These are phyloP conservation scores for Paecilomyces dactylethromorphus DNA, from an alignment of 2,329 filamentous ascomycete species.

Conservation along the genomic window DNA sequence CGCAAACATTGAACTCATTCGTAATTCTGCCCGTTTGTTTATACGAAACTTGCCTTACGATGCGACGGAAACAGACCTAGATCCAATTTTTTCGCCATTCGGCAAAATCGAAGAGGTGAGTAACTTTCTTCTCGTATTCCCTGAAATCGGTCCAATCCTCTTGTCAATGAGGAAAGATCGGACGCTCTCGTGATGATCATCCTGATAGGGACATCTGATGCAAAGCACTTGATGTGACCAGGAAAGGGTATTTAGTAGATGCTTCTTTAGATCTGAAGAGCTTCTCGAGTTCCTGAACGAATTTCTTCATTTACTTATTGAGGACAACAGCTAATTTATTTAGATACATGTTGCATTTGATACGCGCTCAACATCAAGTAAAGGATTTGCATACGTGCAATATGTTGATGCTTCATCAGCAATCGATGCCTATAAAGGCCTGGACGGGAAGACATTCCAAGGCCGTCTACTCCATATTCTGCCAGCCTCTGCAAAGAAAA, in stretches of 20 bases:
- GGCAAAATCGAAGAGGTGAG: constrained; percentile 85
- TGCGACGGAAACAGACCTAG: constrained; percentile 69
- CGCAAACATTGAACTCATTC: constrained; percentile 56
- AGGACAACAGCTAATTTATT: constrained; percentile 35
- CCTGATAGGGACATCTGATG: constrained; percentile 99
- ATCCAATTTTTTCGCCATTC: constrained; percentile 61
- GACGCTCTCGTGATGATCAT: constrained; percentile 77
- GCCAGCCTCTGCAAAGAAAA: constrained; percentile 74
- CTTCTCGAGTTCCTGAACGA: constrained; percentile 11
- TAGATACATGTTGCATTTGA: constrained; percentile 84
- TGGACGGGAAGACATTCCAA: constrained; percentile 85
- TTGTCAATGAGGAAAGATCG: neutral
- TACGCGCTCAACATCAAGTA: constrained; percentile 62
- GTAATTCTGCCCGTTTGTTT: constrained; percentile 71
- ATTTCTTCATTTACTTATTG: constrained; percentile 9
- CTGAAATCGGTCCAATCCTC: constrained; percentile 1
- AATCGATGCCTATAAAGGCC: constrained; percentile 67
- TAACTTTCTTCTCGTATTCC: constrained; percentile 13
- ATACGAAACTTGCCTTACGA: constrained; percentile 82
- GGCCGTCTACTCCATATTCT: constrained; percentile 87
- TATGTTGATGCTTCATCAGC: constrained; percentile 68
- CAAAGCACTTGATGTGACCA: constrained; percentile 82
- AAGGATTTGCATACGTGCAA: constrained; percentile 85
- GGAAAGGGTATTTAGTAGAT: constrained; percentile 99
- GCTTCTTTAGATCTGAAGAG: constrained; percentile 79